Base-by-base conservation (phyloP, 345 rosid genomes). In the Sisymbrium altissimum region DNA sequence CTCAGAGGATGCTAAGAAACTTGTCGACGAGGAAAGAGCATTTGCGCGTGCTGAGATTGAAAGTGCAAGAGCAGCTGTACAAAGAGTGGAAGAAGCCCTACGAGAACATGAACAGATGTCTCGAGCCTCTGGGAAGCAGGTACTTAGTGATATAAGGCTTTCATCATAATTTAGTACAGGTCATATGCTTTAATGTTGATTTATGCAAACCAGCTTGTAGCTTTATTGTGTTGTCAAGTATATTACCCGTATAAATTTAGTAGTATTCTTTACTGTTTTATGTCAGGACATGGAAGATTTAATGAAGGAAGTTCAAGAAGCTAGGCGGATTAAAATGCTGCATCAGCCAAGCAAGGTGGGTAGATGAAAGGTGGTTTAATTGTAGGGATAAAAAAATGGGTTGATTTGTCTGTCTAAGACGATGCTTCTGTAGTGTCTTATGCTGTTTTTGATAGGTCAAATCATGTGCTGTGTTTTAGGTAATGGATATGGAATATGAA, bases 241-340 rank as follows among this genome's bases (percentile, higher is more conserved):
- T 50, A 23, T 39, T 18, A 30, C 13, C 6, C 44, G 15, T 43
- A 10, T 45, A 40, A 49, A 32, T 12, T 38, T 46, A 60, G 15
- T 58, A 27, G 15, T 58, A 27, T 39, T 67, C 27, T 36, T 58
- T 52, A n/a, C 10, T 5, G 40, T 72, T 49, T 75, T 35, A 41
- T 86, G 38, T 79, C 77, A 96, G 99, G 99, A 96, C 80, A 36
- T 88, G 73, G 95, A 90, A 65, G 93, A 89, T 73, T 78, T 96
- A 78, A 85, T 92, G 98, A 88, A 89, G 82, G 98, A 92, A 81
- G 99, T 96, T 85, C 99, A 96, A 84, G 95, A 90, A 80, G 98
- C 99, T 75, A 88, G 99, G 81, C 85, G 98, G 73, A 96, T 96
- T 83, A 90, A 89, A 83, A 90, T 96, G 98, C 83, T 96, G 82